A percentile compares a stretch with the other conserved stretches of the same genome.
These are phyloP conservation scores for Pleurostoma richardsiae DNA, from an alignment of 2,329 filamentous ascomycete genomes.

Conservation along the genomic window DNA sequence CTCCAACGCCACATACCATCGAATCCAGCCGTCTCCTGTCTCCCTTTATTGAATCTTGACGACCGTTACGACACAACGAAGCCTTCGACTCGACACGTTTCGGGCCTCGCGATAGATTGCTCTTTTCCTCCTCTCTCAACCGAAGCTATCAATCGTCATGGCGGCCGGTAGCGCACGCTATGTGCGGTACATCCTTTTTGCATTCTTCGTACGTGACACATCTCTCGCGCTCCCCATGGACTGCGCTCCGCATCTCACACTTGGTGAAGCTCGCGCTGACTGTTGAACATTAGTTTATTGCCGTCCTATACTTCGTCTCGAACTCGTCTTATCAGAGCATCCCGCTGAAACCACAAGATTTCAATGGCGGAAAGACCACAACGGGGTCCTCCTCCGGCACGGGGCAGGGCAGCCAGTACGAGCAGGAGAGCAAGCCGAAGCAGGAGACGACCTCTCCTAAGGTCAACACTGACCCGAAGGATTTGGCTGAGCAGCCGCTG, in stretches of 20 bases:
- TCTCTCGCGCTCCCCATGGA: conserved; percentile 2
- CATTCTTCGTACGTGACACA: conserved; percentile 65
- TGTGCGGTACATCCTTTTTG: conserved; percentile 72
- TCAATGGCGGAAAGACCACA: conserved; percentile 18
- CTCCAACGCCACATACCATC: too few relatives aligned
- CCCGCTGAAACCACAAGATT: conserved; percentile 18
- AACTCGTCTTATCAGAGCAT: conserved; percentile 26
- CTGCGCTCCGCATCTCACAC: conserved; percentile 5
- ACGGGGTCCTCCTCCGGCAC: conserved; percentile 1
- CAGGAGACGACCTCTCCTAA: conserved; percentile 6
- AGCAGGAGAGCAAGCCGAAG: conserved; percentile 16
- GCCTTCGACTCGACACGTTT: too few relatives aligned
- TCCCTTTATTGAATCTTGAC: too few relatives aligned
- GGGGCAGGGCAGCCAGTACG: conserved; percentile 13
- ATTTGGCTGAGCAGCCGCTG: conserved; percentile 30
- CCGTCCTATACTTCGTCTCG: conserved; percentile 79
- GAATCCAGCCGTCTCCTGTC: too few relatives aligned
- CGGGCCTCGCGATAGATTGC: not conserved
- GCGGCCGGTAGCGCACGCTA: conserved; percentile 71
- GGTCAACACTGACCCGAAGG: not conserved
- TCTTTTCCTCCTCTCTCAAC: not conserved
- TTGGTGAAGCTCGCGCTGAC: conserved; percentile 13
- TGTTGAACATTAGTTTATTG: conserved; percentile 43
- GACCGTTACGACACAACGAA: too few relatives aligned
- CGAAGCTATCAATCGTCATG: conserved; percentile 31